Evolutionary conservation across 441 rosid species (phyloP), one percentile per base, ranked within the genome.

Genomic region (Capsella rubella): DNA sequence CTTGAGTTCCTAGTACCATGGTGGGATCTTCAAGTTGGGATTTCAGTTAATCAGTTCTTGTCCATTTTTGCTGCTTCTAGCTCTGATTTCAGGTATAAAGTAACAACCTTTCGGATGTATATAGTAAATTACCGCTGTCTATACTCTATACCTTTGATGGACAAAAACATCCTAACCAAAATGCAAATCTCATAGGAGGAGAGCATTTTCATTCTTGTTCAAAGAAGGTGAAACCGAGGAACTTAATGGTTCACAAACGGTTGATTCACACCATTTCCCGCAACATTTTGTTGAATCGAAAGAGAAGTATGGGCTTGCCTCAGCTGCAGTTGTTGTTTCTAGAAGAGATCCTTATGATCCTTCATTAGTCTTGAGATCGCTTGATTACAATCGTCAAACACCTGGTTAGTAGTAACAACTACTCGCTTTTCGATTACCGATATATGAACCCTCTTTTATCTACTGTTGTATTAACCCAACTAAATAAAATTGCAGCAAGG

Each of bases 11-110:
- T 85, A 25, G 87, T 95, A 39, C 98, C 98, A 15, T 92, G 97
- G 97, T 90, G 99, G 98, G 99, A 95, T 71, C 85, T 89, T 60
- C 98, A 92, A 69, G 73, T 89, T 65, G 96, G 97, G 6, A 84
- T 92, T 63, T 90, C 97, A 28, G 93, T 90, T 4, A 92, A 89
- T 72, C 98, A 95, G 86, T 92, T 95, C 81, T 56, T 92, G 59
- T 92, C 93, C 0, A 76, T 89, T 46, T 92, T 92, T 40, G 95
- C 96, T 64, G 85, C 99, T 70, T 81, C 92, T 5, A 90, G 88
- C 55, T 92, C 97, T 0, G 93, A 90, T 80, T 94, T 89, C 91
- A 89, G 95, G 97, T 90, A 53, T 28, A 1, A 0, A 54, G 31
- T 15, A 45, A n/a, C 39, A 34, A 54, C 9, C 28, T 37, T 46